Base-by-base conservation (phyloP, 169 alveolate species). In the Plasmodium vivax region DNA sequence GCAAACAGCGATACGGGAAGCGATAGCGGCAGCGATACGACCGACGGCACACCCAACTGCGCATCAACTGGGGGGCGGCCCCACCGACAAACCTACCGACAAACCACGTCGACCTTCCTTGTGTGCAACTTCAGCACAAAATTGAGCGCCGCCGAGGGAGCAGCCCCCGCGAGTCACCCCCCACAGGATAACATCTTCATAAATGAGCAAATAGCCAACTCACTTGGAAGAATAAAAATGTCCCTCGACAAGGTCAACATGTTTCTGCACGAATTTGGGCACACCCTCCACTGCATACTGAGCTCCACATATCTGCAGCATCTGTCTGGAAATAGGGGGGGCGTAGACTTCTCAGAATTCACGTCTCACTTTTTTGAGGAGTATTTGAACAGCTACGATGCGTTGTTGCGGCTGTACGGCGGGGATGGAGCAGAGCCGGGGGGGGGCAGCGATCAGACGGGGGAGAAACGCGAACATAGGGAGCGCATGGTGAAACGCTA, bases 181-280 rank as follows among this genome's bases (percentile, higher is more conserved):
- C 27, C 27, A 6, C 14, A n/a, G 32, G 71, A 41, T 43, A 41
- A 74, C 14, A 1, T 75, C 45, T 32, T 54, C 43, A 32, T 30
- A 77, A 68, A 83, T 85, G 16, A 68, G 2, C 30, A 93, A 5
- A 68, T 93, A 14, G 62, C 30, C 27, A n/a, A 45, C 23, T 54
- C 79, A 36, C 84, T 85, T 23, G 43, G 56, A 62, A 84, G 82
- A 45, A 87, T 93, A 45, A 71, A 95, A 56, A 93, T 96, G 84
- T 95, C 92, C 71, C 36, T 87, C 16, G 81, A 73, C 47, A 82
- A 87, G 54, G 97, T 95, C 8, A 83, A 87, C 56, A 94, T 94
- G 14, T 88, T 96, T 84, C 92, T 96, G 47, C 98, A 96, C 82
- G 98, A 96, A 88, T 93, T 96, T 84, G 98, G 98, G 12, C 98